Evolutionary conservation across 2,329 filamentous ascomycete genomes (phyloP).

Genomic region (Cladosporium sp.): DNA sequence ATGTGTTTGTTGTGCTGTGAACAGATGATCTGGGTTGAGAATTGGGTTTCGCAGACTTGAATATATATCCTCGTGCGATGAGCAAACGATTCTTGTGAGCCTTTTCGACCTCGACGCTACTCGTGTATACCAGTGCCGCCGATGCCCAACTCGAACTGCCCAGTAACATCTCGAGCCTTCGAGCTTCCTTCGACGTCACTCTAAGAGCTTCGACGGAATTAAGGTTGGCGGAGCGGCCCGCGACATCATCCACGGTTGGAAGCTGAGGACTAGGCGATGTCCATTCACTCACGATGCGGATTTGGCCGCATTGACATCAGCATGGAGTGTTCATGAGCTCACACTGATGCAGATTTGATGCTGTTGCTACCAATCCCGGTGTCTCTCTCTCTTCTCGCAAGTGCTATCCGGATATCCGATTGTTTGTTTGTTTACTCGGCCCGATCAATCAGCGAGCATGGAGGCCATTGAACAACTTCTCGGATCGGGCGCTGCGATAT

Average conservation of each 20-base stretch:
- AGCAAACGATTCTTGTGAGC: not conserved
- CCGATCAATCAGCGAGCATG: not conserved
- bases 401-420: not conserved
- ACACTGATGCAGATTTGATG: not conserved
- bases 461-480: slow-evolving; percentile 5
- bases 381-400: not conserved
- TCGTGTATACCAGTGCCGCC: slow-evolving; percentile 5
- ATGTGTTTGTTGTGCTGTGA: not conserved
- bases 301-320: not conserved
- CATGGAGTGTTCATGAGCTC: not conserved
- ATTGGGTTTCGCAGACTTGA: not conserved
- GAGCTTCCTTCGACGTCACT: not conserved
- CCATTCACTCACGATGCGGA: not conserved
- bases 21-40: not conserved
- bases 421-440: not conserved
- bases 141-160: slow-evolving; percentile 9
- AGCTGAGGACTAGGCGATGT: not conserved
- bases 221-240: not conserved
- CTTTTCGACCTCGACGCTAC: not conserved
- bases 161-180: slow-evolving; percentile 3
- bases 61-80: not conserved
- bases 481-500: slow-evolving; percentile 5
- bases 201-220: not conserved
- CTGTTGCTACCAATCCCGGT: not conserved
- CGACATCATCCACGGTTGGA: no score